These are phyloP conservation scores for Colletotrichum graminicola DNA, from an alignment of 2,329 filamentous ascomycete species.

Conservation along the genomic window DNA sequence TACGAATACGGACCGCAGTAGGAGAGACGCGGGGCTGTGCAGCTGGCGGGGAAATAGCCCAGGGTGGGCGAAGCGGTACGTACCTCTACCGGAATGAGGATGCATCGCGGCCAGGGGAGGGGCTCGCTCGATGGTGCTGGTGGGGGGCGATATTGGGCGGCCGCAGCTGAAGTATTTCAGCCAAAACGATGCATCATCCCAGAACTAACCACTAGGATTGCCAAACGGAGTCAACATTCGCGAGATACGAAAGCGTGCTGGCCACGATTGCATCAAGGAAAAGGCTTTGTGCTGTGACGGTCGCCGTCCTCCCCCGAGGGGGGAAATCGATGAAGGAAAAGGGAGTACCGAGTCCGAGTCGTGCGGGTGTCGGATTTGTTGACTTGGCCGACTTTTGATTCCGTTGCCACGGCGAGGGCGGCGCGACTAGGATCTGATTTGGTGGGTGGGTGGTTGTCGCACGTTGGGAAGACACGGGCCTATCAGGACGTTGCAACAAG, in stretches of 20 bases:
- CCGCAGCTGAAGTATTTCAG: conserved; percentile 21
- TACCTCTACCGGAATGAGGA: background rate
- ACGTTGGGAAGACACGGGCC: conserved; percentile 35
- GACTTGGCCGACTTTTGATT: conserved; percentile 26
- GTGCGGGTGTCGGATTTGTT: conserved; percentile 27
- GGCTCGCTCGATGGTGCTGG: too few species aligned
- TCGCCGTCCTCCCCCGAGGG: background rate
- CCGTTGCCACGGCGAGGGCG: conserved; percentile 36
- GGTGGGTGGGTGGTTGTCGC: conserved; percentile 24
- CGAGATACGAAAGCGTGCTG: background rate
- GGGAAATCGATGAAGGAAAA: background rate
- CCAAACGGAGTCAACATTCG: background rate
- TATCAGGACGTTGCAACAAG: conserved; percentile 36
- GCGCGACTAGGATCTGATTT: conserved; percentile 30
- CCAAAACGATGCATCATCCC: conserved; percentile 1
- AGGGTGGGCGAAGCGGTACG: conserved; percentile 6
- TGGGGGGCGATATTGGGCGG: background rate
- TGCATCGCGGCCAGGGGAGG: too few species aligned
- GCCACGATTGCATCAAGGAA: background rate
- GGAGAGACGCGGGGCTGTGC: background rate
- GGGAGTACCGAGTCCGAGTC: background rate
- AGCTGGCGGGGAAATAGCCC: background rate
- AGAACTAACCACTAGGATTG: background rate
- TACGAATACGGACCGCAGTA: background rate
- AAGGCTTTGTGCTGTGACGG: background rate